Evolutionary conservation across 768 basidiomycete genomes (phyloP).

Genomic region (Terana coerulea): DNA sequence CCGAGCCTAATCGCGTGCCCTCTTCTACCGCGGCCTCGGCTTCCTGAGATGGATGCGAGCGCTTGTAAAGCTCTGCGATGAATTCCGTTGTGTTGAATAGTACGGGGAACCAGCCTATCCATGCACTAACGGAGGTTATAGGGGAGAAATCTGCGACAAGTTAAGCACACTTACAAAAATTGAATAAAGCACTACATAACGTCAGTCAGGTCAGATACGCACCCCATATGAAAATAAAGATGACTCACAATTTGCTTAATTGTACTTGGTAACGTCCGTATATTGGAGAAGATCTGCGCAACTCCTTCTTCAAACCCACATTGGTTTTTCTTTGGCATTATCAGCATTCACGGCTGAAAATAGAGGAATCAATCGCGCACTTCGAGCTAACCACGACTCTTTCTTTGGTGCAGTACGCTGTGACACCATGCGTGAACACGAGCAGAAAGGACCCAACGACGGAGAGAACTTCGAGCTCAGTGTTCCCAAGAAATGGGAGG

Average conservation of each 20-base stretch:
- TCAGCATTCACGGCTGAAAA: slow-evolving; percentile 3
- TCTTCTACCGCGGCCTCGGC: slow-evolving; percentile 44
- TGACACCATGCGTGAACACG: slow-evolving; percentile 58
- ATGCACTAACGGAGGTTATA: slow-evolving; percentile 46
- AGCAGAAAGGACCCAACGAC: slow-evolving; percentile 70
- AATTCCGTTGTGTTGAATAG: slow-evolving; percentile 88
- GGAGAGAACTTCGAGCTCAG: slow-evolving; percentile 78
- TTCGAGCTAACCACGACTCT: slow-evolving; percentile 53
- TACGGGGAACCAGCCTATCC: slow-evolving; percentile 91
- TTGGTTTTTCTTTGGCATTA: slow-evolving; percentile 23
- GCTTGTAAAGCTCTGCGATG: slow-evolving; percentile 82
- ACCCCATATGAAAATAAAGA: no score
- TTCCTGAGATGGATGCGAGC: slow-evolving; percentile 38
- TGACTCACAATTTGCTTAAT: slow-evolving; percentile 76
- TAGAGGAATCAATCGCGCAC: slow-evolving; percentile 20
- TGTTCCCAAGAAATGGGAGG: slow-evolving; percentile 73
- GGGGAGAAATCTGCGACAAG: background rate
- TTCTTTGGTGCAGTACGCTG: slow-evolving; percentile 64
- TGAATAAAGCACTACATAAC: slow-evolving; percentile 63
- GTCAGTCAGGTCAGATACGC: background rate
- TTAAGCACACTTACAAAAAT: slow-evolving; percentile 61
- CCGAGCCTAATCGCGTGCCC: slow-evolving; percentile 71
- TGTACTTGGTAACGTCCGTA: slow-evolving; percentile 61
- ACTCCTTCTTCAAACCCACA: slow-evolving; percentile 37
- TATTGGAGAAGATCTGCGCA: slow-evolving; percentile 70